Evolutionary conservation across 1,284 basidiomycete species (phyloP), one percentile per base, ranked within the genome.

Genomic region (Coniferiporia sulphurascens): DNA sequence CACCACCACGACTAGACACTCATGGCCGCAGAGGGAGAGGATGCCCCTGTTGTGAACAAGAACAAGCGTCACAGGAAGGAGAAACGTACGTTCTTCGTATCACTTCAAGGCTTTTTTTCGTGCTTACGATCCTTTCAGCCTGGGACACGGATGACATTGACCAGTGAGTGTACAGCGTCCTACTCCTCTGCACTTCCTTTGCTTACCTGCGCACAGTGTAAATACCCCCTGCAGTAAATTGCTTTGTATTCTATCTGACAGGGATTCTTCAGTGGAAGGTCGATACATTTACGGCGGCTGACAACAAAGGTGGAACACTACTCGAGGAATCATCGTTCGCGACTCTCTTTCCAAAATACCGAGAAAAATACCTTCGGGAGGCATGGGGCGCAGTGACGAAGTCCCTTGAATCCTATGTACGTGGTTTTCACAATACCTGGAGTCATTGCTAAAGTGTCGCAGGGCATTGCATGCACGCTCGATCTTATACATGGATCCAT

Each of bases 71-170:
- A 93, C 72, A 81, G 93, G 65, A 95, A 95, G 72, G 93, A 95
- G 12, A 96, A 96, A 76, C 93, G 93, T 95, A 70, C 65, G 84
- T 67, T 22, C 43, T 36, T 21, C 51, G 9, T 48, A 34, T 19
- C 54, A 17, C 49, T 50, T 60, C 22, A 46, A 48, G 41, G 7
- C 15, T 2, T 38, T 32, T 34, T 2, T 38, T 32, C 22, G 36
- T 51, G 46, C 15, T 53, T 52, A 64, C 51, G 17, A 46, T 21
- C 41, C 60, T 41, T 69, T 43, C 52, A 95, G 94, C 93, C 68
- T 99, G 96, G 97, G 96, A 99, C 73, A 97, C 95, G 50, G 95
- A 98, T 71, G 94, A 98, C 67, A 94, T 98, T 73, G 93, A 99
- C 79, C 96, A 98, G 89, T 95, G 73, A 86, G 91, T 74, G 36